Conservation (phyloP, 805 yeast species). For the Candida insectorum region DNA sequence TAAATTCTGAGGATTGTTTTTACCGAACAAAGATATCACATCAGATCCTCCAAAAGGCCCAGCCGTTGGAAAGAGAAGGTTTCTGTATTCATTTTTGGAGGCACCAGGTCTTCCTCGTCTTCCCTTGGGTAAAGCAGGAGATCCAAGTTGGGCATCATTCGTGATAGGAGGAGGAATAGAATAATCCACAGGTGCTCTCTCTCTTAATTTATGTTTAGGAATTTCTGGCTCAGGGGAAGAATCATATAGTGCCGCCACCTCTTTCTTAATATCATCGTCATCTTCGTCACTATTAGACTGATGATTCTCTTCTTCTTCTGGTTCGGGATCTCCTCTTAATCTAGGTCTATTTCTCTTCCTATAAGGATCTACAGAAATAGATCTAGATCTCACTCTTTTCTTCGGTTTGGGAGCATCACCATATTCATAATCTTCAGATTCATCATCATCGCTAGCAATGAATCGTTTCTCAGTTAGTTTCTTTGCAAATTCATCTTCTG, state of each 20-base stretch:
- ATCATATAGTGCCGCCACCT: slow-evolving; percentile 61
- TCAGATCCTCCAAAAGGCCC: slow-evolving; percentile 99
- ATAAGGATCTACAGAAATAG: slow-evolving; percentile 20
- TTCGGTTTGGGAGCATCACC: slow-evolving; percentile 10
- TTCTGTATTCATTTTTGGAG: slow-evolving; percentile 47
- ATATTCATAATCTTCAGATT: slow-evolving; percentile 19
- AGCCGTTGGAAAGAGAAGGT: slow-evolving; percentile 84
- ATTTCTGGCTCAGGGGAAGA: slow-evolving; percentile 52
- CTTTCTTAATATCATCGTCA: slow-evolving; percentile 52
- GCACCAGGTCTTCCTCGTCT: slow-evolving; percentile 36
- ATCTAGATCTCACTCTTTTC: slow-evolving; percentile 19
- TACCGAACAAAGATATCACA: slow-evolving; percentile 78
- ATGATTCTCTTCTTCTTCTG: slow-evolving; percentile 12
- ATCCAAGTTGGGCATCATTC: slow-evolving; percentile 28
- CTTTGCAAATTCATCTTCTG: slow-evolving; percentile 25
- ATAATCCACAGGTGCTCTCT: slow-evolving; percentile 67
- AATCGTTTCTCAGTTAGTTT: slow-evolving; percentile 30
- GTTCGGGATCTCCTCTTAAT: slow-evolving; percentile 7
- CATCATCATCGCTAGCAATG: slow-evolving; percentile 36
- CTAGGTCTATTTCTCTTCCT: slow-evolving; percentile 15
- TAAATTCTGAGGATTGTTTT: slow-evolving; percentile 50
- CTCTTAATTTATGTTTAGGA: slow-evolving; percentile 39
- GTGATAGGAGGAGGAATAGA: slow-evolving; percentile 78
- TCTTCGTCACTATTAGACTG: slow-evolving; percentile 29
- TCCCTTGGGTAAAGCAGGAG: slow-evolving; percentile 27